Conservation (phyloP, 768 basidiomycete genomes). For the Termitomyces eurrhizus region DNA sequence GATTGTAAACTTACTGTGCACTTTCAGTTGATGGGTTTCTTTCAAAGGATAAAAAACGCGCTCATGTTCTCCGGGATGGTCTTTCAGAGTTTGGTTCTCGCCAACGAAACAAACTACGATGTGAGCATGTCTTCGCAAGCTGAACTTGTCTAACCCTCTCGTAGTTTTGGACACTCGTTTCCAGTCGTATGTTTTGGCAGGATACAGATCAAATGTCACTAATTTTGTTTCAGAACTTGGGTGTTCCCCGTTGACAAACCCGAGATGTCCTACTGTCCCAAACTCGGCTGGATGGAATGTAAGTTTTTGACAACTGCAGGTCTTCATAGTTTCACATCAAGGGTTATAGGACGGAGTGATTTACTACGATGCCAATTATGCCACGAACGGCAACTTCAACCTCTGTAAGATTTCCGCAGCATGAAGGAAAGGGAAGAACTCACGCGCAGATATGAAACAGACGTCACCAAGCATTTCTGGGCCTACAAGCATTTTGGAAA, state of each 20-base stretch:
- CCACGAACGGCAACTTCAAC: constrained; percentile 31
- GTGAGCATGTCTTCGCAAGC: constrained; percentile 8
- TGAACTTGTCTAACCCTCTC: neutral
- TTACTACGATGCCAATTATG: constrained; percentile 38
- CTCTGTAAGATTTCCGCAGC: constrained; percentile 24
- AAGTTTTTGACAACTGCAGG: constrained; percentile 1
- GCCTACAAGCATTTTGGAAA: constrained; percentile 37
- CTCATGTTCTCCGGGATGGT: constrained; percentile 34
- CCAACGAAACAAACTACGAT: constrained; percentile 34
- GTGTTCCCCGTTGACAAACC: constrained; percentile 31
- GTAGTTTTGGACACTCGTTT: constrained; percentile 38
- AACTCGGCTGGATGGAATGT: constrained; percentile 43
- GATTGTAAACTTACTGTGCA: neutral
- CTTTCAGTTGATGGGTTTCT: neutral
- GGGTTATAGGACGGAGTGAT: neutral
- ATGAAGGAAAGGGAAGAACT: neutral
- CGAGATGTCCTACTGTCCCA: constrained; percentile 29
- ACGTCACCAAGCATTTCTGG: constrained; percentile 36
- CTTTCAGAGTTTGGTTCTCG: constrained; percentile 35
- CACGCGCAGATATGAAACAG: constrained; percentile 12
- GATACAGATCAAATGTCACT: constrained; percentile 2
- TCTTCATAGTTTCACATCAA: neutral
- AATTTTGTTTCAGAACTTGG: constrained; percentile 27
- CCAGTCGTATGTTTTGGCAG: constrained; percentile 21
- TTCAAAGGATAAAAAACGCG: constrained; percentile 31